Base-by-base conservation (phyloP, 306 rosid species). In the Quercus gilva region DNA sequence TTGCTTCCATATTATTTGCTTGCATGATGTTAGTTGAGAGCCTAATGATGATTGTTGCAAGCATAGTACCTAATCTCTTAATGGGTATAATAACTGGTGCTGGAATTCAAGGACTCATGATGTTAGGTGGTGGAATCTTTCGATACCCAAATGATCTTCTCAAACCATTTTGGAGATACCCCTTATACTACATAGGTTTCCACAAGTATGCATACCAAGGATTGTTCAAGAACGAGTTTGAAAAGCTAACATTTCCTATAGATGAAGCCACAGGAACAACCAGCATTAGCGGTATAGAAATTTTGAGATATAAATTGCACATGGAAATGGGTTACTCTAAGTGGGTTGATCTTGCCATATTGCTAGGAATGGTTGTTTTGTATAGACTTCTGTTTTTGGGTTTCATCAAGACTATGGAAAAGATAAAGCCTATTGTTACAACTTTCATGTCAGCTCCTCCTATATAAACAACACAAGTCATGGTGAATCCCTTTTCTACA, bases 341-440 rank as follows among this genome's bases (percentile, higher is more conserved):
- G 82, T 90, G 97, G 95, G 81, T 89, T 69, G 90, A 90, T 84
- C 85, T 90, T 71, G 82, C 23, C 5, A 45, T 93, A 6, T 73
- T 88, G 84, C 29, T 89, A 3, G 92, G 88, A 51, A 93, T 93
- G 96, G 63, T 89, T 23, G 71, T 80, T 73, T 1, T 87, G 33
- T 93, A 89, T 75, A 49, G 90, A 60, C 33, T 84, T 76, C 0
- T 87, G 65, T 91, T 93, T 82, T 88, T 91, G 75, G 43, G 17
- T 5, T 79, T 85, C 37, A 60, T 87, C 18, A 91, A 88, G 80
- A 57, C n/a, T 23, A 78, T 43, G 21, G 96, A 93, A 83, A 88
- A 86, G 23, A 1, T 83, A 8, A 91, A 82, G 84, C 80, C 81
- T 35, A 2, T 28, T 21, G 13, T 64, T 28, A 77, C 68, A 15